Base-by-base conservation (phyloP, 805 yeast species). In the Blastobotrys attinorum region DNA sequence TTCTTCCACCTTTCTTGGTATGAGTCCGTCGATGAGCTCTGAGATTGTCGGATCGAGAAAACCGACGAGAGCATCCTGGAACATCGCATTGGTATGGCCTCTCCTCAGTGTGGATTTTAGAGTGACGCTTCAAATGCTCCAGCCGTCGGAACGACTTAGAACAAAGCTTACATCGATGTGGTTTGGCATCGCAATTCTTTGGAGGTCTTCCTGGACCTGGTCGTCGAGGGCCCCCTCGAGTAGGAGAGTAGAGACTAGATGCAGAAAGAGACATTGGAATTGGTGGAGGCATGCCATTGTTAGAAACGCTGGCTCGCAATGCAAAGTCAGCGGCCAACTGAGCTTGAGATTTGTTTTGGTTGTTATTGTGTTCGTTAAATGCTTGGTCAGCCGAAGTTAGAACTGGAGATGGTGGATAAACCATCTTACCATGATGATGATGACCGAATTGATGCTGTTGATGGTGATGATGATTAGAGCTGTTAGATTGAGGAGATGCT, bases 21-120 rank as follows among this genome's bases (percentile, higher is more conserved):
- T 86, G 95, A 16, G 89, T 83, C 54, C 85, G 67, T 46, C 70
- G 56, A 59, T 88, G 97, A 13, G 92, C 86, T 42, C 79, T 72
- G 42, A 88, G 68, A 64, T 88, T 94, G 51, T 88, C 89, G 45
- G 80, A 80, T 50, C 95, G 70, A 31, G 79, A 72, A 58, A 86
- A 86, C 29, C 77, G 60, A 48, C 80, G 79, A 2, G 67, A 71
- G 63, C 95, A 86, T 13, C 63, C 71, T 4, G 63, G 59, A 13
- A 66, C 67, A 4, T 67, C 63, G 61, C 96, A 84, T 31, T 60
- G 61, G 56, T 75, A 88, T 0, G 96, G 95, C 47, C 94, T 72
- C 50, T 83, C 90, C 49, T 77, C 75, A 3, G 87, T 76, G 61
- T 88, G 97, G 1, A 88, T 70, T 51, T 88, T 71, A 59, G 71